Evolutionary conservation across 116 monocot species (phyloP), one percentile per base, ranked within the genome.

Genomic region (Zostera marina): DNA sequence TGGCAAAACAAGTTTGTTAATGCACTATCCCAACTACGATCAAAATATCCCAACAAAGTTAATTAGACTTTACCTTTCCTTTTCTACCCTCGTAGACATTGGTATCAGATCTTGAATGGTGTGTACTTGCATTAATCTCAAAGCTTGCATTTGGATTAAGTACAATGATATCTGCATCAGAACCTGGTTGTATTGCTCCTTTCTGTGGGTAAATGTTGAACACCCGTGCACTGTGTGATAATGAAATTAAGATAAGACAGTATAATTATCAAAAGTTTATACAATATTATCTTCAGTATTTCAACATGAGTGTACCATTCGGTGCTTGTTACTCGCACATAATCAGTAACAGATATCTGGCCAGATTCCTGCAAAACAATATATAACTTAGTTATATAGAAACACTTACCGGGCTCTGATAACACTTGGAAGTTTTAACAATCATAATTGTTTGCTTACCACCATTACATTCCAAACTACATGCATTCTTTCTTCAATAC

Each of bases 401-500:
- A 52, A 42, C 23, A n/a, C 26, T 15, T 26, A 38, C 12, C 7
- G 41, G 23, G 32, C 14, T 20, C 16, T 14, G 4, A 58, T n/a
- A 42, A 42, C 19, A 17, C 21, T 41, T 13, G 17, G 15, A 25
- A 55, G n/a, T 26, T n/a, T 32, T 41, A 21, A 39, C 20, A 16
- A 58, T 2, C 16, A 23, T 14, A 25, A 32, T 32, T 32, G 9
- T 25, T 54, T 1, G 54, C 94, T 82, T 76, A 96, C 96, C 89
- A 96, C 96, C 96, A 96, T 85, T 11, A 75, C 54, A 68, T 96
- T 82, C 96, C 96, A 96, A 61, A 89, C 52, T 20, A 96, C 56
- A 76, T 96, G 89, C 96, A 96, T 96, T 74, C 96, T 82, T 75
- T 96, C 96, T 63, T 89, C 85, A 53, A 96, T 77, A 61, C 96